phyloP scores from a whole-genome alignment of 495 filamentous ascomycete genomes.

The Podospora pseudopauciseta region DNA sequence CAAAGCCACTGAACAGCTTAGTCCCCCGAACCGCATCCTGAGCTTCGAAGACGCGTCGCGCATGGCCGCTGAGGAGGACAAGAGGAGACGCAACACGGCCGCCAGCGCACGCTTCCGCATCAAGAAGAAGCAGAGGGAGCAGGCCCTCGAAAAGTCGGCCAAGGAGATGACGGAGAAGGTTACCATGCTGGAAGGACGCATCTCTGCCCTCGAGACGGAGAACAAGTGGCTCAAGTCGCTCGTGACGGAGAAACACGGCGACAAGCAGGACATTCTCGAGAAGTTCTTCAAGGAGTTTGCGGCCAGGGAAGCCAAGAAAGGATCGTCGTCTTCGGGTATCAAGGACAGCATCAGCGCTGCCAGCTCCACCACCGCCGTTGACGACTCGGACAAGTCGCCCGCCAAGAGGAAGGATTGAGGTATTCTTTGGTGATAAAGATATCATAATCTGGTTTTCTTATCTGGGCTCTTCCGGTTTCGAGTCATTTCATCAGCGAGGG shows the following conservation, averaged over 20 bases:
- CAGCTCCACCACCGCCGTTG: slow-evolving; percentile 11
- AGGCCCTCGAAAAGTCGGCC: slow-evolving; percentile 81
- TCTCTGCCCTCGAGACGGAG: slow-evolving; percentile 86
- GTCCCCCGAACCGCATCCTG: slow-evolving; percentile 35
- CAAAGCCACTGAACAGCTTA: slow-evolving; percentile 42
- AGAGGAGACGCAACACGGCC: slow-evolving; percentile 92
- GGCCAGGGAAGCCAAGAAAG: slow-evolving; percentile 14
- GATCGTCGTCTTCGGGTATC: slow-evolving; percentile 6
- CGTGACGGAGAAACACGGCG: slow-evolving; percentile 84
- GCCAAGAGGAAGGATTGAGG: slow-evolving; percentile 18
- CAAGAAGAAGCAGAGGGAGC: slow-evolving; percentile 99
- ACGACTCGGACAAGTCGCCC: slow-evolving; percentile 8
- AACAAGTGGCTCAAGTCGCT: slow-evolving; percentile 96
- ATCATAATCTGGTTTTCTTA: slow-evolving; percentile 6
- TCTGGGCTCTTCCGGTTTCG: neutral
- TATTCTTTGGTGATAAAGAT: neutral
- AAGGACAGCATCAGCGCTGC: slow-evolving; percentile 18
- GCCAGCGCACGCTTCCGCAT: slow-evolving; percentile 92
- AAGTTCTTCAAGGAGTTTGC: slow-evolving; percentile 43
- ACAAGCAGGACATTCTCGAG: slow-evolving; percentile 47
- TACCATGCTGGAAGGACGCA: slow-evolving; percentile 68
- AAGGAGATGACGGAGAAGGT: slow-evolving; percentile 91
- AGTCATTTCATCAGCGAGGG: neutral
- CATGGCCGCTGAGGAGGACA: slow-evolving; percentile 90
- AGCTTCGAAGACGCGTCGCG: slow-evolving; percentile 68